These are phyloP conservation scores for Podospora pseudoanserina DNA, from an alignment of 495 filamentous ascomycete genomes.

Conservation along the genomic window DNA sequence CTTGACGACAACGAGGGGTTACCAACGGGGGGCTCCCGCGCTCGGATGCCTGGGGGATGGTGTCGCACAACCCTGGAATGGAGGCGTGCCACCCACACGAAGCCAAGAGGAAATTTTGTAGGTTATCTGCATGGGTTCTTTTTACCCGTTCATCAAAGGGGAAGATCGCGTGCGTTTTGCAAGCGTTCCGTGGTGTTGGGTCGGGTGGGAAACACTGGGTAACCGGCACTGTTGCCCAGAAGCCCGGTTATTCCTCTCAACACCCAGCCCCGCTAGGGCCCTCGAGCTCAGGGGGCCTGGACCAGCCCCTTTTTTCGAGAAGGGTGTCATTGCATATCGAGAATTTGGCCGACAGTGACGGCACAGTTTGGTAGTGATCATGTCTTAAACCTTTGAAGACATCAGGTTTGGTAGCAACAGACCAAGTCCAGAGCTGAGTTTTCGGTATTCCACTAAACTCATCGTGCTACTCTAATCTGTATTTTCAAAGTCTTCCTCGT, in stretches of 20 bases:
- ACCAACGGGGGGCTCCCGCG: not conserved
- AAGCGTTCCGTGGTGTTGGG: not conserved
- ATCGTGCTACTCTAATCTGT: too few species aligned
- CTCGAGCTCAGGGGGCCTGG: not conserved
- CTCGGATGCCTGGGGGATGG: constrained; percentile 5
- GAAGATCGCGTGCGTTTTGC: not conserved
- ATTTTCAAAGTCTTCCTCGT: too few species aligned
- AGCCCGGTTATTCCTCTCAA: not conserved
- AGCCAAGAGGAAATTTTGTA: too few species aligned
- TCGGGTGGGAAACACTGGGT: not conserved
- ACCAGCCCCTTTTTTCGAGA: not conserved
- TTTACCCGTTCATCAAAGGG: not conserved
- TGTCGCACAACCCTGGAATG: constrained; percentile 5
- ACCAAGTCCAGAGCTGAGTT: too few species aligned
- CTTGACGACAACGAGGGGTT: not conserved
- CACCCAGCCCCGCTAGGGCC: not conserved
- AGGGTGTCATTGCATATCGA: not conserved
- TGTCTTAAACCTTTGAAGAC: not conserved
- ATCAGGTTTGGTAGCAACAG: too few species aligned
- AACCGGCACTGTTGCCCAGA: not conserved
- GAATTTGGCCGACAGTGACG: not conserved
- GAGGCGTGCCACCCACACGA: not conserved
- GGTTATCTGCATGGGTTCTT: not conserved
- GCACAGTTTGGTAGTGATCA: not conserved
- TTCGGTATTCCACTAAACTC: too few species aligned